Conservation (phyloP, 1,284 basidiomycete genomes). For the Vanrija pseudolonga region DNA sequence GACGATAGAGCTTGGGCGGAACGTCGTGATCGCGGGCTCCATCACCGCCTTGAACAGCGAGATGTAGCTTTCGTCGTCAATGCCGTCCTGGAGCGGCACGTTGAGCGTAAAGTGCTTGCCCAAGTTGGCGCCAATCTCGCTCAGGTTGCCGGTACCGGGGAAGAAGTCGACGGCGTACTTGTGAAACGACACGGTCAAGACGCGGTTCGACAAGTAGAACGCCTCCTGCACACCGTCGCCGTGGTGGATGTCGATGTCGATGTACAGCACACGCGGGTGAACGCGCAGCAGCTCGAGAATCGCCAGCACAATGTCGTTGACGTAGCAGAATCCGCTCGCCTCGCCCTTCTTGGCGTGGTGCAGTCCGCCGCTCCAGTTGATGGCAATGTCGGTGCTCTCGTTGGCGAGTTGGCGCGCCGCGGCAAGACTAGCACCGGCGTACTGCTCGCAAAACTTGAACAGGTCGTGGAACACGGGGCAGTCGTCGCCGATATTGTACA, state of each 20-base stretch:
- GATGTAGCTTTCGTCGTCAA: slow-evolving; percentile 96
- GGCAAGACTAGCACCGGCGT: slow-evolving; percentile 84
- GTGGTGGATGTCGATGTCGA: slow-evolving; percentile 97
- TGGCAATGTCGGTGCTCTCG: slow-evolving; percentile 89
- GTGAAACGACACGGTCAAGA: slow-evolving; percentile 98
- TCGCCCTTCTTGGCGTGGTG: slow-evolving; percentile 95
- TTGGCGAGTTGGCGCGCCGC: slow-evolving; percentile 80
- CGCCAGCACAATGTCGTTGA: slow-evolving; percentile 90
- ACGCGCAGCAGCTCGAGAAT: slow-evolving; percentile 87
- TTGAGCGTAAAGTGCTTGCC: slow-evolving; percentile 97
- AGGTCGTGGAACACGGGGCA: slow-evolving; percentile 90
- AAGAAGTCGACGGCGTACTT: slow-evolving; percentile 99
- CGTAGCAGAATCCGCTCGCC: slow-evolving; percentile 93
- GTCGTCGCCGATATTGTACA: slow-evolving; percentile 87
- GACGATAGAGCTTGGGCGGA: slow-evolving; percentile 86
- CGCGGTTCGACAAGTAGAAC: slow-evolving; percentile 95
- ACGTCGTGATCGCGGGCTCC: slow-evolving; percentile 85
- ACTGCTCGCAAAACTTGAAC: slow-evolving; percentile 88
- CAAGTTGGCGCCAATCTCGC: slow-evolving; percentile 75
- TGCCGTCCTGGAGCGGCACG: slow-evolving; percentile 91
- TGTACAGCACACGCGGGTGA: slow-evolving; percentile 87
- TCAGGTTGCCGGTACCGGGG: slow-evolving; percentile 88
- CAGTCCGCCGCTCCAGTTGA: slow-evolving; percentile 94
- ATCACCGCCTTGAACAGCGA: slow-evolving; percentile 94
- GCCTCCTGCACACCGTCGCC: slow-evolving; percentile 96